These are phyloP conservation scores for Phytophthora nicotianae DNA, from an alignment of 352 stramenopile genomes.

Conservation along the genomic window DNA sequence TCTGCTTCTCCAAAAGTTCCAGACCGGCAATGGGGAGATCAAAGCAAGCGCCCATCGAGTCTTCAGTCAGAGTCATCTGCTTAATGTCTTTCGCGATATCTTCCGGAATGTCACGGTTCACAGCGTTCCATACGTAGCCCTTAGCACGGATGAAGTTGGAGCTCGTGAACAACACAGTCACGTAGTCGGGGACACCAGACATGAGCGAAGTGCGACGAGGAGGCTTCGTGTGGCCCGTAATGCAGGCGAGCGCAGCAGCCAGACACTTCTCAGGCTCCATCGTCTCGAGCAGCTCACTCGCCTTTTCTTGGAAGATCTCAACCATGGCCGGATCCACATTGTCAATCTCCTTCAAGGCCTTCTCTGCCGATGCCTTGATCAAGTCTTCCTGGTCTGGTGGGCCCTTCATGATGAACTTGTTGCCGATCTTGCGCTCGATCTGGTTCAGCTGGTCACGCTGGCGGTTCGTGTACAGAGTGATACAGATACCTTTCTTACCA, in stretches of 20 bases:
- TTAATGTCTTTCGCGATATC: slow-evolving; percentile 84
- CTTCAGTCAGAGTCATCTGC: slow-evolving; percentile 90
- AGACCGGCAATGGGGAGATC: slow-evolving; percentile 82
- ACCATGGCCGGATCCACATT: slow-evolving; percentile 80
- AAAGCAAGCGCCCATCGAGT: slow-evolving; percentile 91
- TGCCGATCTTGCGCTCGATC: slow-evolving; percentile 90
- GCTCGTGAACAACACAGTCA: slow-evolving; percentile 88
- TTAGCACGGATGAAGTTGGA: slow-evolving; percentile 86
- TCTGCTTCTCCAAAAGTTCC: slow-evolving; percentile 69
- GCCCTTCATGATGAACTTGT: slow-evolving; percentile 90
- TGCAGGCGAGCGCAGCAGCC: slow-evolving; percentile 84
- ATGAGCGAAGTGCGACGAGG: slow-evolving; percentile 85
- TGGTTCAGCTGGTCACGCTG: slow-evolving; percentile 77
- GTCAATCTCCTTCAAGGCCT: slow-evolving; percentile 86
- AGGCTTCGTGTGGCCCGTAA: slow-evolving; percentile 90
- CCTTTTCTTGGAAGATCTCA: slow-evolving; percentile 76
- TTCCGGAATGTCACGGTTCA: slow-evolving; percentile 87
- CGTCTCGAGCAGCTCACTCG: slow-evolving; percentile 63
- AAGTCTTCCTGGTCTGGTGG: slow-evolving; percentile 88
- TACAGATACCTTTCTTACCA: slow-evolving; percentile 95
- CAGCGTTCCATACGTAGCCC: slow-evolving; percentile 92
- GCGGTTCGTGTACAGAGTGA: slow-evolving; percentile 94
- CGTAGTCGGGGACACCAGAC: slow-evolving; percentile 89
- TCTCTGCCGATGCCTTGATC: slow-evolving; percentile 81
- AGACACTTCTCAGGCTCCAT: slow-evolving; percentile 72